Conservation (phyloP, 768 basidiomycete genomes). For the Pleurotus giganteus region DNA sequence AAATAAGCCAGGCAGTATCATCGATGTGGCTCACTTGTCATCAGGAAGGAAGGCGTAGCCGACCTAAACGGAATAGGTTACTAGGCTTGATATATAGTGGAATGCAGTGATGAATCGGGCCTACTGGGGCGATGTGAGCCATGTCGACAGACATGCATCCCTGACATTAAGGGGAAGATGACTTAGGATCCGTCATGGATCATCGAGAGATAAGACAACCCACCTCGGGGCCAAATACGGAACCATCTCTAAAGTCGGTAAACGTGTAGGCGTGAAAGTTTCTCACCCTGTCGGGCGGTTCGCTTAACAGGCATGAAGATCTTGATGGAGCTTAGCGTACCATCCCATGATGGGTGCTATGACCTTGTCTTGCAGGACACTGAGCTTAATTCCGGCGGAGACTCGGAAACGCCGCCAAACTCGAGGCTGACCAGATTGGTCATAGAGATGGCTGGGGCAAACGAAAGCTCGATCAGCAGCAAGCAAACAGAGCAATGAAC, state of each 20-base stretch:
- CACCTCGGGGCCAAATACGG: constrained; percentile 31
- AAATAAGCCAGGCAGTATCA: not conserved
- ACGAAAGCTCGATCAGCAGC: not conserved
- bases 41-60: constrained; percentile 28
- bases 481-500: not conserved
- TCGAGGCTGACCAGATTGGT: constrained; percentile 19
- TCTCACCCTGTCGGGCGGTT: constrained; percentile 19
- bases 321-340: constrained; percentile 13
- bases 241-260: constrained; percentile 29
- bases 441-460: constrained; percentile 1
- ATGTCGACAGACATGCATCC: constrained; percentile 17
- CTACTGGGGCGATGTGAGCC: constrained; percentile 18
- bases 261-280: constrained; percentile 31
- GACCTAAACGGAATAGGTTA: constrained; percentile 13
- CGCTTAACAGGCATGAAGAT: not conserved
- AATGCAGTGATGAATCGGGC: not conserved
- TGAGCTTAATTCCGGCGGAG: constrained; percentile 30
- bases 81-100: not conserved
- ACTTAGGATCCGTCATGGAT: not conserved
- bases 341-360: constrained; percentile 32
- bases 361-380: constrained; percentile 32
- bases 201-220: not conserved
- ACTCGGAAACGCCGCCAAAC: constrained; percentile 30
- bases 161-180: not conserved
- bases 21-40: constrained; percentile 18